Percentiles rank a stretch among this genome's conserved stretches.
phyloP scores from a whole-genome alignment of 2,329 filamentous ascomycete species.

The Hymenoscyphus occultus region DNA sequence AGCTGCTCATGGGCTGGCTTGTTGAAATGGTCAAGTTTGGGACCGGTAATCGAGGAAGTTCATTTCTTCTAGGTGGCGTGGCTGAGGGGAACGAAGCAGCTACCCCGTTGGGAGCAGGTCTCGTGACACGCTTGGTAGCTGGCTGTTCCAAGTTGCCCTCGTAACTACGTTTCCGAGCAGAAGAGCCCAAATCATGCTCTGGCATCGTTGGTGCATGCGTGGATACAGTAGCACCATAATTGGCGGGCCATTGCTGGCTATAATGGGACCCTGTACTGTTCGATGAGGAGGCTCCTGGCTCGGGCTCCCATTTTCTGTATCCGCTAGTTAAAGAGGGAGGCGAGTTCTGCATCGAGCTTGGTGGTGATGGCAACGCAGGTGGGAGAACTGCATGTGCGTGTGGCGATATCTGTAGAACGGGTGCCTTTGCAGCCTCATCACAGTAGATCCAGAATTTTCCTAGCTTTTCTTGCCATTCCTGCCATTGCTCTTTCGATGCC shows the following conservation, averaged over 20 bases:
- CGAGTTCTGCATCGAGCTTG: slow-evolving; percentile 48
- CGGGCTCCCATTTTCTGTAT: slow-evolving; percentile 33
- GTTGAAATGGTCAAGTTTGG: slow-evolving; percentile 60
- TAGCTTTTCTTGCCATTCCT: slow-evolving; percentile 79
- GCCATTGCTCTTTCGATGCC: slow-evolving; percentile 83
- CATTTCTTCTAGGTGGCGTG: slow-evolving; percentile 26
- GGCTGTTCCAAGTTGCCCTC: slow-evolving; percentile 55
- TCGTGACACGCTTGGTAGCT: slow-evolving; percentile 47
- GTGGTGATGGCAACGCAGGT: slow-evolving; percentile 49
- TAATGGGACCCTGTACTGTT: slow-evolving; percentile 27
- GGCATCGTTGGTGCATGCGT: slow-evolving; percentile 37
- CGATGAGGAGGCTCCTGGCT: neutral
- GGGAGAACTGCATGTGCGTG: slow-evolving; percentile 38
- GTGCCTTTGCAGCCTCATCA: slow-evolving; percentile 31
- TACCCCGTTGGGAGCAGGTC: slow-evolving; percentile 20
- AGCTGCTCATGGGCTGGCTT: slow-evolving; percentile 29
- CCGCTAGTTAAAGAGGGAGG: slow-evolving; percentile 41
- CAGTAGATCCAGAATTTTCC: slow-evolving; percentile 74
- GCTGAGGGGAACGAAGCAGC: slow-evolving; percentile 15
- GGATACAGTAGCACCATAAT: slow-evolving; percentile 37
- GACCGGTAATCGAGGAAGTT: slow-evolving; percentile 59
- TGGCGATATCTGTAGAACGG: slow-evolving; percentile 27
- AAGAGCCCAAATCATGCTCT: slow-evolving; percentile 38
- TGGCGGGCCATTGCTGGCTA: slow-evolving; percentile 36
- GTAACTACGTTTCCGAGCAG: slow-evolving; percentile 54